Conservation (phyloP, 2,329 filamentous ascomycete genomes). For the Amesomyces nigricolor region DNA sequence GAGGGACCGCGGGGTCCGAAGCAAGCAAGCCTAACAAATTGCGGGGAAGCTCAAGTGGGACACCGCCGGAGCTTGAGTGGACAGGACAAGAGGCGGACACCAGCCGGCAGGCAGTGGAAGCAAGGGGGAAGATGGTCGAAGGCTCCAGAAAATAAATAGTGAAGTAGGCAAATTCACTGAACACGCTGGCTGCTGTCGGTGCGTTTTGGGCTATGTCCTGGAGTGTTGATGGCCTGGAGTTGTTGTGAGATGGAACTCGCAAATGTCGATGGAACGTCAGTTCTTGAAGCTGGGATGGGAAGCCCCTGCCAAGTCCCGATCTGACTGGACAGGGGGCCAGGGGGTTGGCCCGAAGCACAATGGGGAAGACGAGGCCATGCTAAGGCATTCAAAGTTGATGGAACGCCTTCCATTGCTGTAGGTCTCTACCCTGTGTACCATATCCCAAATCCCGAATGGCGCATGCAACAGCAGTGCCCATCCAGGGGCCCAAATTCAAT, state of each 20-base stretch:
- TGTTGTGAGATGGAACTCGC: neutral
- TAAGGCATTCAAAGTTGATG: neutral
- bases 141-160: too few relatives aligned
- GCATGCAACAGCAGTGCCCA: conserved; percentile 11
- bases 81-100: neutral
- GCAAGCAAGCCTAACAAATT: neutral
- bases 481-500: conserved; percentile 23
- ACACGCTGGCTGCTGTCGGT: too few relatives aligned
- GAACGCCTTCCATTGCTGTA: conserved; percentile 12
- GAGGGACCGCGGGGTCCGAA: conserved; percentile 10
- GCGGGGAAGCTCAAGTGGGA: conserved; percentile 10
- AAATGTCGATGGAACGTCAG: neutral
- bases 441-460: conserved; percentile 21
- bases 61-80: neutral
- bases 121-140: too few relatives aligned
- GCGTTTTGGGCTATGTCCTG: too few relatives aligned
- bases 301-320: neutral
- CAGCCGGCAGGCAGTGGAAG: too few relatives aligned
- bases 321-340: neutral
- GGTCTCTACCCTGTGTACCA: conserved; percentile 6
- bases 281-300: neutral
- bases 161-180: too few relatives aligned
- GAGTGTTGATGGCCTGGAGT: neutral
- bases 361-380: too few relatives aligned
- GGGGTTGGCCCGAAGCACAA: too few relatives aligned